A percentile compares a stretch with the other conserved stretches of the same genome.
Evolutionary conservation across 352 stramenopile genomes (phyloP).

Genomic region (Pythium aphanidermatum): DNA sequence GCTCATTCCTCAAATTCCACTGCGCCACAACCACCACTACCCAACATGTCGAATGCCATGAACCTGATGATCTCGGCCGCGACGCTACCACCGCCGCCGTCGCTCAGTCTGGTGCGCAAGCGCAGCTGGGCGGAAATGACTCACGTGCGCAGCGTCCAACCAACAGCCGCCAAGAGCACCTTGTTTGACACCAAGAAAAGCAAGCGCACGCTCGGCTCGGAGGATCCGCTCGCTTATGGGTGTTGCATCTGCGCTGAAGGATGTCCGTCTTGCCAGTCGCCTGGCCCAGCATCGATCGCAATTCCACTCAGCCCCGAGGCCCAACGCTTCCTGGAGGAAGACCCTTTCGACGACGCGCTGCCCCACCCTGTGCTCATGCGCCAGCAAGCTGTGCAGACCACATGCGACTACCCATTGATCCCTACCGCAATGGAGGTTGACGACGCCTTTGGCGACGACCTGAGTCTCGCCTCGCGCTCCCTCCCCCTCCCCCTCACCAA

Average conservation of each 20-base stretch:
- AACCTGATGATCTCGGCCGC: not conserved
- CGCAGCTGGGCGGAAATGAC: conserved; percentile 11
- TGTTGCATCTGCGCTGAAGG: not conserved
- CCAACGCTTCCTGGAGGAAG: not conserved
- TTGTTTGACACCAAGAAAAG: not conserved
- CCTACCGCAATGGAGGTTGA: too few species aligned
- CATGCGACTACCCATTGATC: not conserved
- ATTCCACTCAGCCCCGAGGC: not conserved
- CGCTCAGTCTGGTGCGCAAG: conserved; percentile 7
- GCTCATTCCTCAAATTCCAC: too few species aligned
- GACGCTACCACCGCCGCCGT: not conserved
- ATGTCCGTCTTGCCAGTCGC: conserved; percentile 7
- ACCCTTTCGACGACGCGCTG: conserved; percentile 1
- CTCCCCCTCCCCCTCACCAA: too few species aligned
- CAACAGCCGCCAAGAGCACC: not conserved
- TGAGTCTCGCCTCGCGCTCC: too few species aligned
- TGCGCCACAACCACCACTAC: not conserved
- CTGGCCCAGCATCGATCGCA: not conserved
- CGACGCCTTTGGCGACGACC: too few species aligned
- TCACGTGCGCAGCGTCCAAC: not conserved
- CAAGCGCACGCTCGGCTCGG: conserved; percentile 7
- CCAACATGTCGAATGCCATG: conserved; percentile 1
- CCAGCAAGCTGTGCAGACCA: not conserved
- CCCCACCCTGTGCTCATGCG: conserved; percentile 4
- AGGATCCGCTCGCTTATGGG: not conserved